These are phyloP conservation scores for Trichoderma hamatum DNA, from an alignment of 2,329 filamentous ascomycete genomes.

Conservation along the genomic window DNA sequence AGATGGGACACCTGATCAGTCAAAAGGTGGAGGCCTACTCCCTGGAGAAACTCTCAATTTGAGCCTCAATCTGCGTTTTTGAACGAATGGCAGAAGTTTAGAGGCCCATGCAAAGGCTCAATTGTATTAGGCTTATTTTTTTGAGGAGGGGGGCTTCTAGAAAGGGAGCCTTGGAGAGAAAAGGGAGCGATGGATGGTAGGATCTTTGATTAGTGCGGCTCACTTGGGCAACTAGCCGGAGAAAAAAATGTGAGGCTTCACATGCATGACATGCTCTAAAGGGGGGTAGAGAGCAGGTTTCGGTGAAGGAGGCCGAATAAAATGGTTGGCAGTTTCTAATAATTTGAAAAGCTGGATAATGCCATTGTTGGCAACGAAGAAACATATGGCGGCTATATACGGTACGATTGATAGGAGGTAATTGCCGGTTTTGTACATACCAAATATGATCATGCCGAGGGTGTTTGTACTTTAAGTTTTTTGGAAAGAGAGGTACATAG, in stretches of 20 bases:
- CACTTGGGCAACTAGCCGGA: constrained; percentile 1
- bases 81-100: background rate
- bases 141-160: background rate
- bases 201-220: constrained; percentile 19
- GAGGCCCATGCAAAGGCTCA: background rate
- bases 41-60: constrained; percentile 74
- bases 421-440: background rate
- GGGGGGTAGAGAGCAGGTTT: background rate
- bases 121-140: background rate
- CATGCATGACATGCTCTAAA: constrained; percentile 4
- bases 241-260: constrained; percentile 14
- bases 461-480: background rate
- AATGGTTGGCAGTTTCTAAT: background rate
- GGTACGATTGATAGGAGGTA: background rate
- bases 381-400: background rate
- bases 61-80: constrained; percentile 35
- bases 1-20: constrained; percentile 76
- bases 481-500: background rate
- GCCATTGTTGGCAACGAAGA: background rate
- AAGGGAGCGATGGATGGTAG: constrained; percentile 2
- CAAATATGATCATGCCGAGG: background rate
- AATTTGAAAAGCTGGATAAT: constrained; percentile 1
- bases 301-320: constrained; percentile 12
- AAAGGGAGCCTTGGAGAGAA: background rate
- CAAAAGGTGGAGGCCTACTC: constrained; percentile 82